phyloP scores from a whole-genome alignment of 306 rosid genomes.

The Rosa lucieae region DNA sequence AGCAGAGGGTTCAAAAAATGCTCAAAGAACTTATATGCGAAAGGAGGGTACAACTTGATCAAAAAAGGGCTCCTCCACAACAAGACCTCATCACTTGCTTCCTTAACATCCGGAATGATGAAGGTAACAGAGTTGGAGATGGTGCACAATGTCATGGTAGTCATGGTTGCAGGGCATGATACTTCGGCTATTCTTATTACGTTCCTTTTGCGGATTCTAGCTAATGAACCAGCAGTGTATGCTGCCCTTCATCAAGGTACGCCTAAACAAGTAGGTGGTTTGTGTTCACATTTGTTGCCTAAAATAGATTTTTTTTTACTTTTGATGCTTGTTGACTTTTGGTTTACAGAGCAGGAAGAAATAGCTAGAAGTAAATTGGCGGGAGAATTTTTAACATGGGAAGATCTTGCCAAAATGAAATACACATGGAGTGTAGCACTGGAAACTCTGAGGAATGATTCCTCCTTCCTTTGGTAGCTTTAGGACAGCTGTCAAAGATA shows the following conservation, averaged over 20 bases:
- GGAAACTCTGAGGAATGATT: constrained; percentile 53
- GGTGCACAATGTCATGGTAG: constrained; percentile 47
- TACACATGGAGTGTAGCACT: constrained; percentile 68
- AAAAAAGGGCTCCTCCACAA: constrained; percentile 31
- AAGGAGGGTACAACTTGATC: constrained; percentile 40
- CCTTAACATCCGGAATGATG: constrained; percentile 46
- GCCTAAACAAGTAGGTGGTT: not conserved
- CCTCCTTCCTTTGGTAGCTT: constrained; percentile 71
- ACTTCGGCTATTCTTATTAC: constrained; percentile 62
- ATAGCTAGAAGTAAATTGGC: constrained; percentile 50
- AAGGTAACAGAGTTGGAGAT: constrained; percentile 57
- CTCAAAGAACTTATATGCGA: constrained; percentile 40
- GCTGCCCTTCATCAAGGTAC: constrained; percentile 71
- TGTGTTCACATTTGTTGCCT: not conserved
- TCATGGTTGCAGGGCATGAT: constrained; percentile 78
- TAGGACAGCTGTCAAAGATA: constrained; percentile 48
- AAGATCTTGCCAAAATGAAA: constrained; percentile 80
- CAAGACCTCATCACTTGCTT: constrained; percentile 65
- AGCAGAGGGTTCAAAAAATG: constrained; percentile 3
- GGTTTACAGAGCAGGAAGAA: constrained; percentile 66
- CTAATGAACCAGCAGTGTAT: constrained; percentile 50
- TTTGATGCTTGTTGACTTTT: not conserved
- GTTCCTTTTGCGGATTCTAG: constrained; percentile 49
- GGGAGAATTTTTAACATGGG: constrained; percentile 62
- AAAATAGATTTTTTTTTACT: too few relatives aligned